These are phyloP conservation scores for Pseudocercospora eumusae DNA, from an alignment of 2,329 filamentous ascomycete genomes.

Conservation along the genomic window DNA sequence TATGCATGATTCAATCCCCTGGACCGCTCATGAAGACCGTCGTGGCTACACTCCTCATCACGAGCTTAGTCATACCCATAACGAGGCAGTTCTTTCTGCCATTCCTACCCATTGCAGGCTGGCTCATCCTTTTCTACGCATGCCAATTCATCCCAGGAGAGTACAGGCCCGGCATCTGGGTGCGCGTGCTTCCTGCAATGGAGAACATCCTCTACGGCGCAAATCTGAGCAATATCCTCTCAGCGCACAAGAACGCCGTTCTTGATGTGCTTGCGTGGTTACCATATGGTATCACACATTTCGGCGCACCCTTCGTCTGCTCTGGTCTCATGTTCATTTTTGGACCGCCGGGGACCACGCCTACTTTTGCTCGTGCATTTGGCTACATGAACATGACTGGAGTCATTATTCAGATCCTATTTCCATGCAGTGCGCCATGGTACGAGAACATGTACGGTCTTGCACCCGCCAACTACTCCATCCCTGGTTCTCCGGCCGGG, in stretches of 20 bases:
- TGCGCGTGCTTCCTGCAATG: constrained; percentile 87
- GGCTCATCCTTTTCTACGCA: constrained; percentile 87
- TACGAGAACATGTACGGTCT: constrained; percentile 93
- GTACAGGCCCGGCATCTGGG: constrained; percentile 91
- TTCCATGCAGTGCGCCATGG: constrained; percentile 95
- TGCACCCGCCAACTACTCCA: constrained; percentile 87
- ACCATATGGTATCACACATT: constrained; percentile 89
- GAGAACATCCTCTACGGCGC: constrained; percentile 97
- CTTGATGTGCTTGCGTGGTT: constrained; percentile 90
- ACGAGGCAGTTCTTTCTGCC: constrained; percentile 91
- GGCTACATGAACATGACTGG: constrained; percentile 90
- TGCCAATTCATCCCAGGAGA: constrained; percentile 88
- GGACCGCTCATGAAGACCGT: constrained; percentile 77
- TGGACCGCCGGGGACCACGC: constrained; percentile 78
- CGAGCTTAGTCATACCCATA: constrained; percentile 75
- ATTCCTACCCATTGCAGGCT: constrained; percentile 79
- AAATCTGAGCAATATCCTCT: constrained; percentile 93
- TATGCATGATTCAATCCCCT: constrained; percentile 76
- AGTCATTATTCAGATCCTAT: constrained; percentile 82
- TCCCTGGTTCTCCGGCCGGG: constrained; percentile 84
- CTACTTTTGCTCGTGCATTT: constrained; percentile 82
- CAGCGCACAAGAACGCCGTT: constrained; percentile 78
- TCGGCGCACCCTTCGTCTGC: constrained; percentile 79
- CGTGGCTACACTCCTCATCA: constrained; percentile 65
- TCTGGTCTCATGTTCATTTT: constrained; percentile 82